Evolutionary conservation across 768 basidiomycete genomes (phyloP), one percentile per base, ranked within the genome.

Genomic region (Termitomyces sp.): DNA sequence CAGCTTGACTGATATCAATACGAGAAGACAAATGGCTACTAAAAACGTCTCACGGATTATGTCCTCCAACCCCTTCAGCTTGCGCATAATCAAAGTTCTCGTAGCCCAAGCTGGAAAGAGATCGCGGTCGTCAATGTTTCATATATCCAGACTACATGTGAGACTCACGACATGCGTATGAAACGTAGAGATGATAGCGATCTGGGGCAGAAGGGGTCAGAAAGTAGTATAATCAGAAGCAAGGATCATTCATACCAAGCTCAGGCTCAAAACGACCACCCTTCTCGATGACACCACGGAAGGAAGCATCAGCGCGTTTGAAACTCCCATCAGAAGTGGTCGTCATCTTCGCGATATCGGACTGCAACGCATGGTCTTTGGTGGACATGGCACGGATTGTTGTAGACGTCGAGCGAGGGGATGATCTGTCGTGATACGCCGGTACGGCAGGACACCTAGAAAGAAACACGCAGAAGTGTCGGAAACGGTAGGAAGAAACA

Each of bases 121-220:
- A 58, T 60, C 45, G 45, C 55, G 46, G 49, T 34, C 26, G 2
- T 28, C 37, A 50, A 26, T 44, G 26, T 56, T 34, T 35, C 40
- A 60, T 34, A 55, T 43, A 54, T n/a, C 24, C 48, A 28, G 10
- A 28, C 15, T 45, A 42, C 37, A 22, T 43, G 3, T 14, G 3
- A 12, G 7, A 14, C 87, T 67, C 59, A 91, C 89, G 93, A 64
- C 93, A 98, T 2, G 88, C 84, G 59, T 85, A 83, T 4, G 88
- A 89, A 55, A 97, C 90, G 63, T 91, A 96, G 61, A 96, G 89
- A 62, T 90, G 90, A 68, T 98, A 98, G 44, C 95, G 86, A 57
- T 84, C 93, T 93, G 47, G 12, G 47, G 19, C 2, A 46, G 21
- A 6, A 26, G 26, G 5, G 8, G 40, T 45, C 21, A 28, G 19